Conservation (phyloP, 1,139 yeast genomes). For the Blastobotrys capitulatus region DNA sequence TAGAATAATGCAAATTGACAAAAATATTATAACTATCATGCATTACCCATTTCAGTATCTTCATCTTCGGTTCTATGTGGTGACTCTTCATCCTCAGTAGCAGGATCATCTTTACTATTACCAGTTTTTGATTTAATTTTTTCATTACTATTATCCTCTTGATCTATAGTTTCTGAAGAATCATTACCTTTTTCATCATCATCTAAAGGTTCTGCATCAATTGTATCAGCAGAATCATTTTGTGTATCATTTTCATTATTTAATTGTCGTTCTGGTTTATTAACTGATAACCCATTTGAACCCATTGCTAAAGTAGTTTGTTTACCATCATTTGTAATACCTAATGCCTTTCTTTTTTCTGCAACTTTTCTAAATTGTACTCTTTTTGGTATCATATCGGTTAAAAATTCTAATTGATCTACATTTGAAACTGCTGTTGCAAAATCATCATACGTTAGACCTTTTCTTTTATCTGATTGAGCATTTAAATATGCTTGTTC, state of each 20-base stretch:
- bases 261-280: background rate
- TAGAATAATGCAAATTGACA: constrained; percentile 52
- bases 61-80: background rate
- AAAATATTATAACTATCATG: constrained; percentile 80
- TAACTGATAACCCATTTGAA: background rate
- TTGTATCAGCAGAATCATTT: background rate
- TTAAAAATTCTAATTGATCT: constrained; percentile 64
- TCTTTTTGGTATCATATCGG: constrained; percentile 17
- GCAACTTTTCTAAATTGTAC: constrained; percentile 12
- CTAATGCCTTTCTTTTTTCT: constrained; percentile 2
- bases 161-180: background rate
- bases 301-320: constrained; percentile 7
- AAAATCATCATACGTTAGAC: constrained; percentile 67
- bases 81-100: background rate
- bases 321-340: background rate
- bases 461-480: constrained; percentile 63
- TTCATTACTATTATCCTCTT: background rate
- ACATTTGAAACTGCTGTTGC: constrained; percentile 62
- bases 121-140: background rate
- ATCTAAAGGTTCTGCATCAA: background rate
- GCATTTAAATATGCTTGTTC: constrained; percentile 75
- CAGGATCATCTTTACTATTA: background rate
- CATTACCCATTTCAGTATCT: constrained; percentile 3
- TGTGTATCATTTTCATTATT: background rate
- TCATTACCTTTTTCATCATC: background rate